Evolutionary conservation across 768 basidiomycete genomes (phyloP).

Genomic region (Mycena chlorophos): DNA sequence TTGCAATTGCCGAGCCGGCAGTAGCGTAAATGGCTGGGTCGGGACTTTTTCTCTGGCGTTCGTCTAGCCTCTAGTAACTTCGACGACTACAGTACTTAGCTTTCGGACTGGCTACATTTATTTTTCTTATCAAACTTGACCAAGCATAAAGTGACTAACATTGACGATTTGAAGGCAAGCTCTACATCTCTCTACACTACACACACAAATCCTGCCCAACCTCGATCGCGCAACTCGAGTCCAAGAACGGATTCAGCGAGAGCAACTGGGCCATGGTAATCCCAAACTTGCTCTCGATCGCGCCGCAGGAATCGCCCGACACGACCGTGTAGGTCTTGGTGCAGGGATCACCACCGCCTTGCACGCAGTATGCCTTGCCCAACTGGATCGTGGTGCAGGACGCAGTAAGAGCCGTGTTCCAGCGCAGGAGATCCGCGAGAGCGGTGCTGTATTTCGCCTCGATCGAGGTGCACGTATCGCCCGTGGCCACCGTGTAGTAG

Average conservation of each 20-base stretch:
- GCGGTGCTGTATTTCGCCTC: slow-evolving; percentile 3
- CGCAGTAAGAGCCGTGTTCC: slow-evolving; percentile 15
- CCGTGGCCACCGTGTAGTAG: slow-evolving; percentile 6
- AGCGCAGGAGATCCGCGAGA: slow-evolving; percentile 14
- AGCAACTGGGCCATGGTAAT: slow-evolving; percentile 1
- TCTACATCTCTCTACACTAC: too few relatives aligned
- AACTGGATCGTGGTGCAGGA: slow-evolving; percentile 10
- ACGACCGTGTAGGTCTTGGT: slow-evolving; percentile 5
- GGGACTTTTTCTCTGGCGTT: too few relatives aligned
- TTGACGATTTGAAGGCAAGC: too few relatives aligned
- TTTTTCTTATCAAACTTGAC: too few relatives aligned
- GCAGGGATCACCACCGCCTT: slow-evolving; percentile 5
- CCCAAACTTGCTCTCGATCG: background rate
- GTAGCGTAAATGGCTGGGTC: too few relatives aligned
- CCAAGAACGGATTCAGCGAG: slow-evolving; percentile 5
- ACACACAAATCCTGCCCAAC: too few relatives aligned
- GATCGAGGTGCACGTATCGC: slow-evolving; percentile 12
- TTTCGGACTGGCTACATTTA: too few relatives aligned
- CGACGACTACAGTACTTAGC: too few relatives aligned
- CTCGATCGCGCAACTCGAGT: too few relatives aligned
- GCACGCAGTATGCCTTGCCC: slow-evolving; percentile 8
- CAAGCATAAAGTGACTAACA: too few relatives aligned
- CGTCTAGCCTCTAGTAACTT: too few relatives aligned
- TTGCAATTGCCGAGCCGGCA: too few relatives aligned
- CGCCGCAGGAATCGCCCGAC: slow-evolving; percentile 5